Conservation (phyloP, 345 rosid species). For the Cardamine occulta region DNA sequence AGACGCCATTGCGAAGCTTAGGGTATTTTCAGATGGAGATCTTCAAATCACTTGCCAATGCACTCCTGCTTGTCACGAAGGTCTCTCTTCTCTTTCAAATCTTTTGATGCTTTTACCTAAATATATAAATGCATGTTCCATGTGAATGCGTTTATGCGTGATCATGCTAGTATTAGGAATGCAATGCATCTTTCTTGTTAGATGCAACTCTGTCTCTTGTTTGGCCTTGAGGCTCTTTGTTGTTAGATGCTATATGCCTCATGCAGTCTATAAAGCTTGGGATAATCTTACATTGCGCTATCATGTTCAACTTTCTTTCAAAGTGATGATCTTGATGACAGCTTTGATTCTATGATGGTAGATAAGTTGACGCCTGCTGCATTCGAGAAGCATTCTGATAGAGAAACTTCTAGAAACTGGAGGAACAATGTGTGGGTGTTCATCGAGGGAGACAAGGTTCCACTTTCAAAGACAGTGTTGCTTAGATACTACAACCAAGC, state of each 20-base stretch:
- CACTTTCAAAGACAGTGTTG: constrained; percentile 80
- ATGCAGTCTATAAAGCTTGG: background rate
- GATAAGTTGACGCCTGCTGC: constrained; percentile 92
- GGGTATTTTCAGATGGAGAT: constrained; percentile 84
- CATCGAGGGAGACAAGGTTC: constrained; percentile 79
- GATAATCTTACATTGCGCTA: background rate
- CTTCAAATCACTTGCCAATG: constrained; percentile 94
- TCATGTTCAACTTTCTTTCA: background rate
- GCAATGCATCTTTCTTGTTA: background rate
- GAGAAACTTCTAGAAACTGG: constrained; percentile 92
- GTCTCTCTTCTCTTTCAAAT: constrained; percentile 47
- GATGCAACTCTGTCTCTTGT: background rate
- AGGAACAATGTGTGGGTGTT: constrained; percentile 92
- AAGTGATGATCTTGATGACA: constrained; percentile 11
- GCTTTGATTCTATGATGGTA: constrained; percentile 40
- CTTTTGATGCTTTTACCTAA: constrained; percentile 13
- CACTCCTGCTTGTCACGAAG: constrained; percentile 95
- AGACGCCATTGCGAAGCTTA: constrained; percentile 96
- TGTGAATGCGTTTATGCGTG: constrained; percentile 21
- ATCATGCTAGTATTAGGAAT: background rate
- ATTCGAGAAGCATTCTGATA: constrained; percentile 94
- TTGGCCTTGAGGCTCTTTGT: background rate
- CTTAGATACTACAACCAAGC: constrained; percentile 86
- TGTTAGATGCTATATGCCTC: background rate
- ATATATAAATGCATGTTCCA: constrained; percentile 29